These are phyloP conservation scores for Fusarium kyushuense DNA, from an alignment of 2,329 filamentous ascomycete genomes.

Conservation along the genomic window DNA sequence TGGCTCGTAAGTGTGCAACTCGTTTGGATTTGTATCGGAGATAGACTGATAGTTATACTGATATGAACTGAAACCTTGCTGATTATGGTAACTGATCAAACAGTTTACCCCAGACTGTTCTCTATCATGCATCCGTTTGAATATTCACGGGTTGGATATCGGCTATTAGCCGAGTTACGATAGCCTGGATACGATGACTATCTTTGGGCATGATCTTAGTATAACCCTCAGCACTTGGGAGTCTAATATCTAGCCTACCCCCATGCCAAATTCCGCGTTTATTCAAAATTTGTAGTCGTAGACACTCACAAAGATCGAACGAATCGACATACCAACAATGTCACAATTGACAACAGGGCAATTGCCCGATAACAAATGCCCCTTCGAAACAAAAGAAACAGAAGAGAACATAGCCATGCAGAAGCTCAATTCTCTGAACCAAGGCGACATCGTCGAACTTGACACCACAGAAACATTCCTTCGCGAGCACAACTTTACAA, in stretches of 20 bases:
- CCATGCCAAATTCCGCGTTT: rapidly evolving
- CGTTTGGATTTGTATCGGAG: neutral
- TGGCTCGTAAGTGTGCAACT: neutral
- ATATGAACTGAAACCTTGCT: neutral
- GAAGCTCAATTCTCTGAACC: slow-evolving; percentile 31
- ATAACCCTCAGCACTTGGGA: neutral
- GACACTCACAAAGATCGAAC: no score
- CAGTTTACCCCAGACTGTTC: neutral
- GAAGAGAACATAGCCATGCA: slow-evolving; percentile 34
- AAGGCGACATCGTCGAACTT: slow-evolving; percentile 33
- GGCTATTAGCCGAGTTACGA: neutral
- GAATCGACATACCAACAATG: slow-evolving; percentile 2
- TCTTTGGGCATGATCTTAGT: neutral
- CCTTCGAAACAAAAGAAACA: slow-evolving; percentile 3
- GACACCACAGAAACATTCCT: slow-evolving; percentile 40
- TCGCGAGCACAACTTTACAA: slow-evolving; percentile 38
- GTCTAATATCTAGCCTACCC: neutral
- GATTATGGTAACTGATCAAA: neutral
- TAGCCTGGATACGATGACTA: neutral
- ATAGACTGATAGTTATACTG: slow-evolving; percentile 9
- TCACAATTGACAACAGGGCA: neutral
- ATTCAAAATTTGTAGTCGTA: rapidly evolving
- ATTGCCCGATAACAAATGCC: neutral
- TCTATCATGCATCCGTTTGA: neutral
- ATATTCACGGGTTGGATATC: neutral